phyloP scores from a whole-genome alignment of 306 rosid genomes.

The Medicago lupulina region DNA sequence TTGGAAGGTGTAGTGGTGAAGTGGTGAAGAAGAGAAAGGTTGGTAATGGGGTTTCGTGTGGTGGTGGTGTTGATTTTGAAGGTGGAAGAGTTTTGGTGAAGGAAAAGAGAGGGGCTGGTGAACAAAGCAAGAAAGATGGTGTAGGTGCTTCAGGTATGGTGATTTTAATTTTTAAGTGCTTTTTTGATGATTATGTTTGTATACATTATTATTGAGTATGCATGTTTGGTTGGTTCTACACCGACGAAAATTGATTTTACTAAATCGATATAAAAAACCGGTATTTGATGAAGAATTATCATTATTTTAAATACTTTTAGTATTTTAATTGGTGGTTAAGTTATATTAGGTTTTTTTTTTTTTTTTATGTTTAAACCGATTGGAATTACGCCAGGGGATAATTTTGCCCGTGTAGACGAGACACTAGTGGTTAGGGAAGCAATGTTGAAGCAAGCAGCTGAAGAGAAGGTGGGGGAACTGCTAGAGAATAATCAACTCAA shows the following conservation, averaged over 20 bases:
- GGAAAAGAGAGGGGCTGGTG: too few relatives aligned
- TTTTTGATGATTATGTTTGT: too few relatives aligned
- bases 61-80: neutral
- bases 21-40: neutral
- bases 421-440: slow-evolving; percentile 25
- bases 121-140: too few relatives aligned
- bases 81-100: too few relatives aligned
- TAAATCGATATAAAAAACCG: too few relatives aligned
- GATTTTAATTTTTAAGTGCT: too few relatives aligned
- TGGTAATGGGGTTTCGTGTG: neutral
- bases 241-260: too few relatives aligned
- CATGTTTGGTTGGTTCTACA: too few relatives aligned
- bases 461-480: slow-evolving; percentile 22
- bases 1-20: neutral
- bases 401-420: slow-evolving; percentile 39
- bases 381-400: neutral
- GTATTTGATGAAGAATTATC: too few relatives aligned
- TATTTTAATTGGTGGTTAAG: neutral
- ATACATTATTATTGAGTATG: too few relatives aligned
- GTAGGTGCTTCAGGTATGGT: too few relatives aligned
- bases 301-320: neutral
- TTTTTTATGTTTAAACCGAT: neutral
- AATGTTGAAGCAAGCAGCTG: slow-evolving; percentile 5
- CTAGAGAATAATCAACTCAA: neutral
- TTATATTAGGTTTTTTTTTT: neutral